These are phyloP conservation scores for Morella rubra DNA, from an alignment of 306 rosid genomes.

Conservation along the genomic window DNA sequence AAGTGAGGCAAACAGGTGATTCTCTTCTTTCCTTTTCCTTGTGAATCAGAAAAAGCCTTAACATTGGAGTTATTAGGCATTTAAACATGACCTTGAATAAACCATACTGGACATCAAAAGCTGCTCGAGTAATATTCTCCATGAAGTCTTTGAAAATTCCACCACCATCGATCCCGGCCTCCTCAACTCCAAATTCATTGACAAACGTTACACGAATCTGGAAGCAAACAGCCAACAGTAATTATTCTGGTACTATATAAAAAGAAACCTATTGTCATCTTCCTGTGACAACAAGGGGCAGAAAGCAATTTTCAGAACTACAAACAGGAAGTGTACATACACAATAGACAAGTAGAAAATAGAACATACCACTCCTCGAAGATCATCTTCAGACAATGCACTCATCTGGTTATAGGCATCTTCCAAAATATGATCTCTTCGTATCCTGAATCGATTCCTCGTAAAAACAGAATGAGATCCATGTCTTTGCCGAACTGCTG, in stretches of 20 bases:
- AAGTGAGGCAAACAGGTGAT: background rate
- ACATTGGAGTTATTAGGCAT: background rate
- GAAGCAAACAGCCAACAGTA: constrained; percentile 24
- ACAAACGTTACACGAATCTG: constrained; percentile 95
- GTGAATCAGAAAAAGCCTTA: background rate
- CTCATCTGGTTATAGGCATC: constrained; percentile 97
- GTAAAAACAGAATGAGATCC: constrained; percentile 66
- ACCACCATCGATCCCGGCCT: constrained; percentile 99
- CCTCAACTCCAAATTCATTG: constrained; percentile 99
- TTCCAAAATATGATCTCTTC: constrained; percentile 88
- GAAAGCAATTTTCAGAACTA: constrained; percentile 1
- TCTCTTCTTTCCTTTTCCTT: background rate
- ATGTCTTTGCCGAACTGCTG: constrained; percentile 73
- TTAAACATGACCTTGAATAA: constrained; percentile 72
- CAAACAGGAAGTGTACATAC: background rate
- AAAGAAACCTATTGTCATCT: background rate
- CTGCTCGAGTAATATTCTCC: constrained; percentile 99
- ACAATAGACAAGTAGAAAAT: constrained; percentile 5
- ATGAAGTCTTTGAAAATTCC: constrained; percentile 98
- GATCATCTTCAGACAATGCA: constrained; percentile 89
- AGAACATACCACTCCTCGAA: constrained; percentile 71
- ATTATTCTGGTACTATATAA: constrained; percentile 17
- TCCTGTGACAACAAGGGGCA: background rate
- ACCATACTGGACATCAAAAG: constrained; percentile 98
- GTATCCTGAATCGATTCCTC: constrained; percentile 85